These are phyloP conservation scores for Pseudoneurospora amorphoporcata DNA, from an alignment of 495 filamentous ascomycete genomes.

Conservation along the genomic window DNA sequence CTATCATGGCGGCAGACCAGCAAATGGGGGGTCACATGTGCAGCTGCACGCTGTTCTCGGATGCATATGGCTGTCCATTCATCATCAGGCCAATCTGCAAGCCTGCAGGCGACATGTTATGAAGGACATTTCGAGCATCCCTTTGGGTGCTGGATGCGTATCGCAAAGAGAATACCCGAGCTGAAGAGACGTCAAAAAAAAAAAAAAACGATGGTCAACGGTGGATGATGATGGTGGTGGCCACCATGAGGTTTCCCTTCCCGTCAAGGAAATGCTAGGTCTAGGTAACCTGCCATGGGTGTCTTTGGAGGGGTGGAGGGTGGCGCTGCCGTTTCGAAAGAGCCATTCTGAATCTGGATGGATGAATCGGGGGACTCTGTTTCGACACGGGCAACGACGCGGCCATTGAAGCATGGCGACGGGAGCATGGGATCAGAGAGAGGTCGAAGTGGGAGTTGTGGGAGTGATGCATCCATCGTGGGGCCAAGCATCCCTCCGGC, in stretches of 20 bases:
- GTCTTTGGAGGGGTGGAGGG: neutral
- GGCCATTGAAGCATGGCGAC: neutral
- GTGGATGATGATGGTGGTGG: neutral
- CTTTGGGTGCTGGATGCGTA: neutral
- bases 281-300: neutral
- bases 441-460: neutral
- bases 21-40: conserved; percentile 24
- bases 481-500: neutral
- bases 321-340: neutral
- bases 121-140: conserved; percentile 9
- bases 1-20: conserved; percentile 19
- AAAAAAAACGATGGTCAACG: neutral
- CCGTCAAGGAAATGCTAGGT: neutral
- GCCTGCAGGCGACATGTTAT: conserved; percentile 17
- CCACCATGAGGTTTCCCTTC: neutral
- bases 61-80: conserved; percentile 22
- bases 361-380: neutral
- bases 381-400: neutral
- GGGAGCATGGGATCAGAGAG: neutral
- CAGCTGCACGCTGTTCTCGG: conserved; percentile 23
- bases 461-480: neutral
- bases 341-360: neutral
- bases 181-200: neutral
- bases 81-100: conserved; percentile 9
- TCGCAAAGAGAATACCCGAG: neutral